Evolutionary conservation across 1,284 basidiomycete species (phyloP), one percentile per base, ranked within the genome.

Genomic region (Tausonia pullulans): DNA sequence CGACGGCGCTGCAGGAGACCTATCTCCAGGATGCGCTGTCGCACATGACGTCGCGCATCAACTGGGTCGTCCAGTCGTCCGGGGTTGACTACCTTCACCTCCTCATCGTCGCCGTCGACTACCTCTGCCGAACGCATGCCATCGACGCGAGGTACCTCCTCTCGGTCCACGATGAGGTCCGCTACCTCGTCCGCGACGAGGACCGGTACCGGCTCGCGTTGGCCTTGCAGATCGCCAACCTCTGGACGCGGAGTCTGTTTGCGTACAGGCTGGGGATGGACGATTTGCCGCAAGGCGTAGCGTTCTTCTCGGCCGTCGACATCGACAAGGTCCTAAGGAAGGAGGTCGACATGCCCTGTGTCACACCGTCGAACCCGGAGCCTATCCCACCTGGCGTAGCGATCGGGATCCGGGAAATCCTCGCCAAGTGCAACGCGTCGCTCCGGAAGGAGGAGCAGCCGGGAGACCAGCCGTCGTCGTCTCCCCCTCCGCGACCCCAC

Each of bases 11-110:
- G 27, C 88, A 88, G 14, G 95, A 90, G 76, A 86, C 88, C 68
- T 88, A 90, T 74, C 82, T 99, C 1, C 81, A 81, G 65, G 87
- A 88, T 67, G 88, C 88, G 16, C 79, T 86, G 1, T 90, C 95
- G 70, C 98, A 90, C 76, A 88, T 98, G 83, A 89, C 96, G 0
- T 95, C 91, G 11, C 84, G 95, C 41, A 95, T 98, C 78, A 99
- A 99, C 74, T 98, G 96, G 96, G 96, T 96, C 59, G 96, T 99
- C 6, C 96, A 98, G 74, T 96, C 92, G 6, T 97, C 92, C 0
- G 96, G 95, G 27, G 95, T 98, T 53, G 95, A 98, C 77, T 98
- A 99, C 73, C 84, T 98, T 11, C 95, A 98, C 72, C 84, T 99
- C 58, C 84, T 98, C 65, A 92, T 98, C 72, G 89, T 94, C 43